Conservation (phyloP, 148 eudicot species). For the Silene latifolia region DNA sequence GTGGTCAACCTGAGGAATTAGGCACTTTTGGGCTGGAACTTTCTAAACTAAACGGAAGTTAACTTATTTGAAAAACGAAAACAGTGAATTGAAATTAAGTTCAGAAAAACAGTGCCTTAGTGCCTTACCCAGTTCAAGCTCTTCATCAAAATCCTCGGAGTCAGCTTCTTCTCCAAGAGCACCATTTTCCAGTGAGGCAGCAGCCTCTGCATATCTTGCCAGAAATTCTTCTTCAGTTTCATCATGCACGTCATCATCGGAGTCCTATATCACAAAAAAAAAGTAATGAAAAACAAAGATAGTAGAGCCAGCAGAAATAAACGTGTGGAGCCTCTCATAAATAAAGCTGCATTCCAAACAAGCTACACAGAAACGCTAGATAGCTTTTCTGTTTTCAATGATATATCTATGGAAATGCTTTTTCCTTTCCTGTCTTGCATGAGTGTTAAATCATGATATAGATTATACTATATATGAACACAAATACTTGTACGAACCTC, state of each 20-base stretch:
- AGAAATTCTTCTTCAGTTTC: slow-evolving; percentile 84
- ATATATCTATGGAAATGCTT: neutral
- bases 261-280: slow-evolving; percentile 41
- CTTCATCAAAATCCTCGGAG: slow-evolving; percentile 55
- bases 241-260: slow-evolving; percentile 63
- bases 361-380: neutral
- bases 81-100: neutral
- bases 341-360: neutral
- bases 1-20: too few relatives aligned
- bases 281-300: slow-evolving; percentile 5
- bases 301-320: neutral
- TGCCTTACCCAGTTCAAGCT: slow-evolving; percentile 60
- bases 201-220: slow-evolving; percentile 73
- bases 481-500: too few relatives aligned
- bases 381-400: neutral
- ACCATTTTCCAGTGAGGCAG: slow-evolving; percentile 60
- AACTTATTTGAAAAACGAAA: too few relatives aligned
- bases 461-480: neutral
- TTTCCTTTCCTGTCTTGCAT: neutral
- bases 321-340: neutral
- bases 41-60: too few relatives aligned
- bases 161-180: slow-evolving; percentile 56
- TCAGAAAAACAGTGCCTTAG: neutral
- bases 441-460: neutral
- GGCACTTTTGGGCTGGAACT: too few relatives aligned